These are phyloP conservation scores for Polytrichum commune DNA, from an alignment of 225 moss, liverwort and hornwort genomes.

Conservation along the genomic window DNA sequence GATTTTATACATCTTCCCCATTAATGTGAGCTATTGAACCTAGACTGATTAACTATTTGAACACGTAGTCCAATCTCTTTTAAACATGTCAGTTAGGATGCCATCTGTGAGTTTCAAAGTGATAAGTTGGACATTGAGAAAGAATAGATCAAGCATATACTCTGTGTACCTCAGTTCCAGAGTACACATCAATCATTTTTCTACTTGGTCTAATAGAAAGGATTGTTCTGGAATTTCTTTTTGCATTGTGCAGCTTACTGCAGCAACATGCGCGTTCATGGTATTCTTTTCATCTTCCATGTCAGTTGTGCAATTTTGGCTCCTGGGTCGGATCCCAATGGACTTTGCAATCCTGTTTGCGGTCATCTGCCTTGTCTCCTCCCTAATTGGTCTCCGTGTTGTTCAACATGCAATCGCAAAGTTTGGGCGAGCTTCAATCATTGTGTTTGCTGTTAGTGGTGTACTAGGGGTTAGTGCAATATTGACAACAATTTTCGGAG, in stretches of 20 bases:
- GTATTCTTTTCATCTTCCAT: conserved; percentile 89
- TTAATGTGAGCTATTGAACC: no score
- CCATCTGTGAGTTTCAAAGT: no score
- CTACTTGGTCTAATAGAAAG: no score
- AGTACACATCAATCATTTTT: no score
- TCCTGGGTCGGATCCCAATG: conserved; percentile 69
- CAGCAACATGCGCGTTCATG: conserved; percentile 82
- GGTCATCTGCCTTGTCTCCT: conserved; percentile 47
- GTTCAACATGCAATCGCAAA: conserved; percentile 56
- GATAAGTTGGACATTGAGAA: no score
- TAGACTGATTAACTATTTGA: no score
- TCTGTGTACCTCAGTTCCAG: no score
- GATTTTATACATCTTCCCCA: no score
- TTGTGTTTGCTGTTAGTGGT: conserved; percentile 58
- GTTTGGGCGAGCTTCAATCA: conserved; percentile 68
- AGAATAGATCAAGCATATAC: no score
- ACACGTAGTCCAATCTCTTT: no score
- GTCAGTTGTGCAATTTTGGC: conserved; percentile 81
- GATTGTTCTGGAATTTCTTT: no score
- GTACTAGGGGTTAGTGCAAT: conserved; percentile 68
- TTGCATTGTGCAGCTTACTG: conserved; percentile 57
- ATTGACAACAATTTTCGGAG: conserved; percentile 60
- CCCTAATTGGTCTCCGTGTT: conserved; percentile 48
- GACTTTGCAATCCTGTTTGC: conserved; percentile 58
- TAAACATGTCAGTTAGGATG: no score